phyloP scores from a whole-genome alignment of 2,329 filamentous ascomycete genomes.

The Aspergillus proliferans region DNA sequence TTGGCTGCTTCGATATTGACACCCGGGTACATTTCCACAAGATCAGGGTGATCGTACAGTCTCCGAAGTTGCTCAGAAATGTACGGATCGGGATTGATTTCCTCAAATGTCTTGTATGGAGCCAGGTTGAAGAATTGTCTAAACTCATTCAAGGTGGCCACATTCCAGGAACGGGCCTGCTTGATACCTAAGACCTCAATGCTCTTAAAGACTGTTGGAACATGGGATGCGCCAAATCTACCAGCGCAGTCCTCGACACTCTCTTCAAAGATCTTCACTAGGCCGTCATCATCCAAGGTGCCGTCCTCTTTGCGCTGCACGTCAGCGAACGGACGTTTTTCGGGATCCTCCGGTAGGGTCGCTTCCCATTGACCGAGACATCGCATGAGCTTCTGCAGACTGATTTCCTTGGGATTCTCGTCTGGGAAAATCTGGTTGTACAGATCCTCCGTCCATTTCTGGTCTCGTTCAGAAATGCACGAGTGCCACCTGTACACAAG shows the following conservation, averaged over 20 bases:
- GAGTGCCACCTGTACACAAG: conserved; percentile 62
- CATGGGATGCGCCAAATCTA: conserved; percentile 53
- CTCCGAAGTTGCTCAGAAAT: conserved; percentile 40
- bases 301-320: conserved; percentile 47
- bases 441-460: conserved; percentile 55
- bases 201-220: conserved; percentile 53
- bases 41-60: conserved; percentile 48
- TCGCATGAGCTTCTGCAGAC: conserved; percentile 33
- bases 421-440: conserved; percentile 45
- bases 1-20: conserved; percentile 53
- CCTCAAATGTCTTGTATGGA: conserved; percentile 45
- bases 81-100: conserved; percentile 47
- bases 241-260: conserved; percentile 58
- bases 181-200: conserved; percentile 60
- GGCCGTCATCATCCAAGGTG: conserved; percentile 52
- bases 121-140: conserved; percentile 48
- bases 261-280: conserved; percentile 51
- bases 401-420: conserved; percentile 30
- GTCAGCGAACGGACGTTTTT: conserved; percentile 44
- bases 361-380: conserved; percentile 38
- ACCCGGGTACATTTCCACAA: conserved; percentile 54
- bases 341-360: conserved; percentile 39
- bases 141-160: conserved; percentile 55
- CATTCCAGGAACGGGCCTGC: conserved; percentile 56
- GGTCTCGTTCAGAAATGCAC: conserved; percentile 54